Evolutionary conservation across 2,329 filamentous ascomycete genomes (phyloP).

Genomic region (Neopestalotiopsis sp.): DNA sequence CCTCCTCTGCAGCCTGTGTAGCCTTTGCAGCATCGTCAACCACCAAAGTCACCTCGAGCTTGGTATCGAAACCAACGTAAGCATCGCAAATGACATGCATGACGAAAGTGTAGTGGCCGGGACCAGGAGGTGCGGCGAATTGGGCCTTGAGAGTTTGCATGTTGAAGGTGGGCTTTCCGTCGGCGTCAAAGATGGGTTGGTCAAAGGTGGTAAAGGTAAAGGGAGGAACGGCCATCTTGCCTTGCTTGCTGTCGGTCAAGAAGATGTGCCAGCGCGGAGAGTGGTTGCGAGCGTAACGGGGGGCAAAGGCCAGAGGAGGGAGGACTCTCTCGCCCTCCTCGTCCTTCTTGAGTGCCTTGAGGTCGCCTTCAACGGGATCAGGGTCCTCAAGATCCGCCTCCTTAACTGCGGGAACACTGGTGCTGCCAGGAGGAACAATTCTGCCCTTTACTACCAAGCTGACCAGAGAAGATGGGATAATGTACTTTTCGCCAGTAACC

Average conservation of each 20-base stretch:
- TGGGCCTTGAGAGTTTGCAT: conserved; percentile 97
- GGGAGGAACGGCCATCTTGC: conserved; percentile 94
- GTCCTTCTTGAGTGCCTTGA: conserved; percentile 71
- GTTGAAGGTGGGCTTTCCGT: conserved; percentile 87
- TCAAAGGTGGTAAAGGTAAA: conserved; percentile 96
- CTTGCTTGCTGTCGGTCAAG: conserved; percentile 90
- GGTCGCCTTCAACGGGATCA: conserved; percentile 90
- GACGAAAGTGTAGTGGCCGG: conserved; percentile 91
- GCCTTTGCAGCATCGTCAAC: conserved; percentile 91
- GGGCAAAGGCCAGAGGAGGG: conserved; percentile 87
- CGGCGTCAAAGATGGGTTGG: conserved; percentile 80
- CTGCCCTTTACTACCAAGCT: conserved; percentile 95
- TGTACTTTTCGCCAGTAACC: conserved; percentile 90
- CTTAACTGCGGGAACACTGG: conserved; percentile 74
- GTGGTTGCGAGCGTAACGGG: conserved; percentile 88
- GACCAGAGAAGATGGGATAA: conserved; percentile 90
- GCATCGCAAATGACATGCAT: conserved; percentile 94
- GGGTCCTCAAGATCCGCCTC: conserved; percentile 85
- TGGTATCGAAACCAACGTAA: conserved; percentile 92
- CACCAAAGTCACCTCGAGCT: conserved; percentile 85
- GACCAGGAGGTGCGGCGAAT: conserved; percentile 91
- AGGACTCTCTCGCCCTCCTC: conserved; percentile 68
- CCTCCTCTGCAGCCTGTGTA: conserved; percentile 78
- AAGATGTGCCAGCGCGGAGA: conserved; percentile 94
- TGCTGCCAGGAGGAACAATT: conserved; percentile 85